Conservation (phyloP, 179 eudicot genomes). For the Nepenthes alata region DNA sequence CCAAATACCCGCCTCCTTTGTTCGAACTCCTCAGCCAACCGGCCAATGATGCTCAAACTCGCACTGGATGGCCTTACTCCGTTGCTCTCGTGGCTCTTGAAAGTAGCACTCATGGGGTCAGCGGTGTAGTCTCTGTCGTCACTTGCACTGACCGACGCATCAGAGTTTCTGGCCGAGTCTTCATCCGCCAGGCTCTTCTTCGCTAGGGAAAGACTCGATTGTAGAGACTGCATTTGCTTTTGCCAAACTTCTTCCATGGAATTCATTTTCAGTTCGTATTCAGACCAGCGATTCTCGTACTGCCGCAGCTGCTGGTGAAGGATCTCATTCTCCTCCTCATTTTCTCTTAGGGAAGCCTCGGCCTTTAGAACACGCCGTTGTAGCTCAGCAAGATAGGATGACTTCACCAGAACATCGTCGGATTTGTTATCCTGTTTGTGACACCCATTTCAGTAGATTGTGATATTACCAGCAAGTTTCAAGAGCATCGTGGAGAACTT, state of each 20-base stretch:
- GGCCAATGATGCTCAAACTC: conserved; percentile 63
- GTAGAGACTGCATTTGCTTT: conserved; percentile 91
- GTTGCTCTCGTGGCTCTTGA: conserved; percentile 36
- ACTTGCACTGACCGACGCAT: conserved; percentile 54
- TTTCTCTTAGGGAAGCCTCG: conserved; percentile 71
- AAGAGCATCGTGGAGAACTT: background rate
- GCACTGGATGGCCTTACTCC: conserved; percentile 53
- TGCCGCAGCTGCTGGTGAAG: conserved; percentile 87
- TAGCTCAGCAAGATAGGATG: conserved; percentile 75
- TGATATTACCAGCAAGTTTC: background rate
- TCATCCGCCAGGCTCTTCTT: conserved; percentile 76
- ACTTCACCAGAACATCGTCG: conserved; percentile 69
- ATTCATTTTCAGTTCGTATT: conserved; percentile 89
- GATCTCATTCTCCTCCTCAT: conserved; percentile 82
- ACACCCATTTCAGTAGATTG: no score
- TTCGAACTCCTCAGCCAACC: conserved; percentile 84
- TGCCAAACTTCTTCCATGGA: conserved; percentile 99
- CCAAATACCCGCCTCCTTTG: conserved; percentile 86
- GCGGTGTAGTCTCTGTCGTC: conserved; percentile 44
- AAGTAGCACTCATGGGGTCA: conserved; percentile 31
- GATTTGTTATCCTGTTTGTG: conserved; percentile 45
- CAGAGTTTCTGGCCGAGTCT: conserved; percentile 64
- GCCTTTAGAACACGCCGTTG: conserved; percentile 84
- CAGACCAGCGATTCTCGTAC: conserved; percentile 89
- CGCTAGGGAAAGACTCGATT: conserved; percentile 87